Conservation (phyloP, 2,329 filamentous ascomycete genomes). For the Trichoderma sp. region DNA sequence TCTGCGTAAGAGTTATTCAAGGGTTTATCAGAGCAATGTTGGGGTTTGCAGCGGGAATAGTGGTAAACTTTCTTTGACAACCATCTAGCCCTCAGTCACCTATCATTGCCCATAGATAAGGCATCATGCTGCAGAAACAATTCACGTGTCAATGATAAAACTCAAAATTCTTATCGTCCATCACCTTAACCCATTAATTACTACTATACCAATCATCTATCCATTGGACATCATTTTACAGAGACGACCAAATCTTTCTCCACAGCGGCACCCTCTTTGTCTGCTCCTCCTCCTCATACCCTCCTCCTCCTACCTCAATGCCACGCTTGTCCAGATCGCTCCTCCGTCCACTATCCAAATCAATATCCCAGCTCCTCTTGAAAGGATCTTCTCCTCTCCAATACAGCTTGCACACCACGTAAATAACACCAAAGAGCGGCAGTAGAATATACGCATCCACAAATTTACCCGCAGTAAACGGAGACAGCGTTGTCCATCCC, state of each 20-base stretch:
- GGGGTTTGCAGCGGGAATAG: not conserved
- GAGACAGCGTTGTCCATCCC: slow-evolving; percentile 61
- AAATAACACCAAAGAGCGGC: slow-evolving; percentile 61
- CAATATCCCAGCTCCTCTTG: slow-evolving; percentile 54
- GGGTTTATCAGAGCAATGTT: not conserved
- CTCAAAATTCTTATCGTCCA: not conserved
- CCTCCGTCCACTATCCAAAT: slow-evolving; percentile 57
- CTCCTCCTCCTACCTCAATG: slow-evolving; percentile 30
- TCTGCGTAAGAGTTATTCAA: not conserved
- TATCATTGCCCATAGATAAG: not conserved
- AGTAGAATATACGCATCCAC: slow-evolving; percentile 65
- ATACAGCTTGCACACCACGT: slow-evolving; percentile 54
- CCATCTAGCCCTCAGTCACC: not conserved
- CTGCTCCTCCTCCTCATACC: slow-evolving; percentile 30
- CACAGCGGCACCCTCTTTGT: slow-evolving; percentile 39
- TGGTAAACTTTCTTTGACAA: not conserved
- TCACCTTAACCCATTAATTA: not conserved
- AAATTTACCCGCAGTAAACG: slow-evolving; percentile 60
- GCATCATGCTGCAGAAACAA: not conserved
- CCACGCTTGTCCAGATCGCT: slow-evolving; percentile 53
- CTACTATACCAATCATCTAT: not conserved
- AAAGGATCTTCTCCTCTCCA: slow-evolving; percentile 52
- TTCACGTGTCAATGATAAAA: not conserved
- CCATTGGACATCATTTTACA: slow-evolving; percentile 34
- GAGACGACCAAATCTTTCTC: slow-evolving; percentile 45